phyloP scores from a whole-genome alignment of 2,329 filamentous ascomycete genomes.

The Dactylellina parvicollis region DNA sequence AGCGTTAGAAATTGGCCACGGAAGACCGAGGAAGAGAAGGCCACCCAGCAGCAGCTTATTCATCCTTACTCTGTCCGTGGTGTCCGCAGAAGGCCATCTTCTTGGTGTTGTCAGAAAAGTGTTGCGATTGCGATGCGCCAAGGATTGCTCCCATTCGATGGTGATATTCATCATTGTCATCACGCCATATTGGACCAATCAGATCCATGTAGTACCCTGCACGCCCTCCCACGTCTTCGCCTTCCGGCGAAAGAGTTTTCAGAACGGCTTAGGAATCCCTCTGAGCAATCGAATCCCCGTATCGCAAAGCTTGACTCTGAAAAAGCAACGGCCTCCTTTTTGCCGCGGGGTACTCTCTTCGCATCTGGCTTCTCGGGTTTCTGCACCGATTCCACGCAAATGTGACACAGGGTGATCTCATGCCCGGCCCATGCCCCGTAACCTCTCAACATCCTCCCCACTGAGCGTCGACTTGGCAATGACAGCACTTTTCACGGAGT shows the following conservation, averaged over 20 bases:
- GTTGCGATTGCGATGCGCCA: conserved; percentile 47
- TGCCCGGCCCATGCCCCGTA: conserved; percentile 32
- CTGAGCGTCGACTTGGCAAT: conserved; percentile 52
- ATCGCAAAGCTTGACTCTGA: neutral
- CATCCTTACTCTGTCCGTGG: conserved; percentile 2
- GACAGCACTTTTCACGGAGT: conserved; percentile 55
- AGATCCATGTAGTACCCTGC: neutral
- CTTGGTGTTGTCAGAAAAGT: conserved; percentile 37
- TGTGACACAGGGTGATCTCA: neutral
- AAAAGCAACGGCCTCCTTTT: neutral
- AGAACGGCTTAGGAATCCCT: conserved; percentile 23
- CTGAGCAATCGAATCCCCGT: conserved; percentile 10
- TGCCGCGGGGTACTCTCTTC: neutral
- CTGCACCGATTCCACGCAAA: neutral
- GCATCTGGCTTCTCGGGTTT: conserved; percentile 6
- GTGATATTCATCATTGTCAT: conserved; percentile 25
- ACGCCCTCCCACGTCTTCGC: conserved; percentile 4
- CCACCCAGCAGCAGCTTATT: conserved; percentile 16
- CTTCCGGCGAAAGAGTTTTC: conserved; percentile 3
- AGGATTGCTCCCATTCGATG: conserved; percentile 37
- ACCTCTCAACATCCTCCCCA: conserved; percentile 51
- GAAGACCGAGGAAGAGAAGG: conserved; percentile 26
- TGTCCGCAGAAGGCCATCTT: conserved; percentile 6
- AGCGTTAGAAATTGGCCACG: conserved; percentile 23
- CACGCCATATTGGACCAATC: conserved; percentile 51